Percentiles rank a stretch among this genome's conserved stretches.
Conservation (phyloP, 2,329 filamentous ascomycete species). For the Ophioceras dolichostomum region DNA sequence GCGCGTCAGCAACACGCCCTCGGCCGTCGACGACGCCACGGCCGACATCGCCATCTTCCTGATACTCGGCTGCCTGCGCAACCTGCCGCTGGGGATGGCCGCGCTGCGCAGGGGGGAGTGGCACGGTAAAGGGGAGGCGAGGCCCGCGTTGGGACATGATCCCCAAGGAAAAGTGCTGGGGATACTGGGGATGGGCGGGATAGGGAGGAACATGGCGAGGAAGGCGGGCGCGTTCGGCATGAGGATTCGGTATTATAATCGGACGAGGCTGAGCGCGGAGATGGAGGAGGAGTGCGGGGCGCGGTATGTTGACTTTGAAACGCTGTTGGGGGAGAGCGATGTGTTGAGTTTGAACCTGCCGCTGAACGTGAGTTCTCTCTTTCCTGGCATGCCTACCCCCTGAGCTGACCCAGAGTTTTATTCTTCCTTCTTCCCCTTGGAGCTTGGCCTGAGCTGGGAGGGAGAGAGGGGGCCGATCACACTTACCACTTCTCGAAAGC, state of each 20-base stretch:
- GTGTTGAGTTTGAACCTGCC: slow-evolving; percentile 51
- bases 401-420: slow-evolving; percentile 46
- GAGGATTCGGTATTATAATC: slow-evolving; percentile 52
- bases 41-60: slow-evolving; percentile 28
- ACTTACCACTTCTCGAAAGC: too few relatives aligned
- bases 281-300: slow-evolving; percentile 26
- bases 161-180: slow-evolving; percentile 43
- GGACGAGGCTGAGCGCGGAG: slow-evolving; percentile 31
- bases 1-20: slow-evolving; percentile 30
- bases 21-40: slow-evolving; percentile 28
- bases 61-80: slow-evolving; percentile 34
- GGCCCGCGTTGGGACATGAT: slow-evolving; percentile 15
- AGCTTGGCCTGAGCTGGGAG: too few relatives aligned
- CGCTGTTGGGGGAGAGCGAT: slow-evolving; percentile 40
- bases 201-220: slow-evolving; percentile 48
- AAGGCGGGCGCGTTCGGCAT: slow-evolving; percentile 47
- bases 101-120: slow-evolving; percentile 17
- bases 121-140: background rate
- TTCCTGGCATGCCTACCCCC: slow-evolving; percentile 70
- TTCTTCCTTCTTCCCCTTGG: too few relatives aligned
- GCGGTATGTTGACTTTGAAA: slow-evolving; percentile 32
- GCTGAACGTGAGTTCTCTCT: slow-evolving; percentile 54
- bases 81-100: slow-evolving; percentile 32
- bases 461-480: too few relatives aligned
- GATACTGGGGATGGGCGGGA: slow-evolving; percentile 57